Evolutionary conservation across 2,329 filamentous ascomycete species (phyloP).

Genomic region (Thielaviopsis populi): DNA sequence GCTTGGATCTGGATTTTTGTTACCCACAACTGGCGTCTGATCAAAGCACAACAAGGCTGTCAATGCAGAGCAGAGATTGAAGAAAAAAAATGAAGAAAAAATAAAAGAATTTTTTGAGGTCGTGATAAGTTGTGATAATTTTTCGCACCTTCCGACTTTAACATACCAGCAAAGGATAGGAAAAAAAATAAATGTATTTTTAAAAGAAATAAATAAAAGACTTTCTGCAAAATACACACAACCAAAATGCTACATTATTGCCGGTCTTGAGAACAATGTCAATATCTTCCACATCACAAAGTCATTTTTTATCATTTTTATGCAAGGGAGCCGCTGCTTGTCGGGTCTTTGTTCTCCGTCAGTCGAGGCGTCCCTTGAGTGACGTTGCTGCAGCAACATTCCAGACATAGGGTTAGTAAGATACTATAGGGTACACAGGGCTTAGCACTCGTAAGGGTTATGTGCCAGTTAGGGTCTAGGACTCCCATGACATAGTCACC

Average conservation of each 20-base stretch:
- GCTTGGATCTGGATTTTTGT: background rate
- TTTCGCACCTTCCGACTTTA: background rate
- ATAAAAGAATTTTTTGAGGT: background rate
- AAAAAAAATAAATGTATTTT: background rate
- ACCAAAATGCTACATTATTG: background rate
- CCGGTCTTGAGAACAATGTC: background rate
- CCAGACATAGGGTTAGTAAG: background rate
- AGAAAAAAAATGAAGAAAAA: background rate
- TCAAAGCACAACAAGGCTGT: background rate
- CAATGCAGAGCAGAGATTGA: background rate
- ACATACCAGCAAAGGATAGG: background rate
- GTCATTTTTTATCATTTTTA: background rate
- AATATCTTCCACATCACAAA: background rate
- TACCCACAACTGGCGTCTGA: background rate
- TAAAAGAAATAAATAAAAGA: background rate
- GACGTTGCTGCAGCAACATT: slow-evolving; percentile 2
- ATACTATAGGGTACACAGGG: background rate
- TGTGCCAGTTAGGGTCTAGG: too few species aligned
- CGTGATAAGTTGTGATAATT: background rate
- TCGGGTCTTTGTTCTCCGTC: background rate
- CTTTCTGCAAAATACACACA: background rate
- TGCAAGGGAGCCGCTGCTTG: background rate
- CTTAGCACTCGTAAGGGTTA: background rate
- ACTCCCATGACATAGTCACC: too few species aligned
- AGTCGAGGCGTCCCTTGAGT: background rate